Percentiles rank a stretch among this genome's conserved stretches.
phyloP scores from a whole-genome alignment of 2,329 filamentous ascomycete genomes.

The Rhynchosporium secalis region DNA sequence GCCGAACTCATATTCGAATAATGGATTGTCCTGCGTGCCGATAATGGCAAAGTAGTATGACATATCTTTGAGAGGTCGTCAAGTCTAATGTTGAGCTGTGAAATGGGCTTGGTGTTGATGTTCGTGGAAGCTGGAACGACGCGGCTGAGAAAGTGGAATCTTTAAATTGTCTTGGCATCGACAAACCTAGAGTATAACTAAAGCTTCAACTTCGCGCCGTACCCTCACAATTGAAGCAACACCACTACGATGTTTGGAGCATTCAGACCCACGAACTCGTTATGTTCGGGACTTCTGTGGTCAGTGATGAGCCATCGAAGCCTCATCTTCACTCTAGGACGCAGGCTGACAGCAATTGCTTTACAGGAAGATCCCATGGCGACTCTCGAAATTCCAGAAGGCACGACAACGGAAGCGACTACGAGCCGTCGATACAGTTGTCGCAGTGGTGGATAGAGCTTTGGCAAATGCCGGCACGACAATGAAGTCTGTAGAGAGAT shows the following conservation, averaged over 20 bases:
- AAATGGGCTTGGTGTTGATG: constrained; percentile 15
- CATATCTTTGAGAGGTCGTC: constrained; percentile 54
- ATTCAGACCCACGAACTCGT: constrained; percentile 75
- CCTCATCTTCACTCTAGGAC: not conserved
- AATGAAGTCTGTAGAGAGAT: constrained; percentile 77
- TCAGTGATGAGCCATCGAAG: constrained; percentile 42
- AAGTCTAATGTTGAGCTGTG: not conserved
- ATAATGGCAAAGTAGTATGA: constrained; percentile 99
- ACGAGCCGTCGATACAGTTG: constrained; percentile 81
- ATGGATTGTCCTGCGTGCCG: constrained; percentile 89
- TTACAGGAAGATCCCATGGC: constrained; percentile 89
- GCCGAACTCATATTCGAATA: constrained; percentile 97
- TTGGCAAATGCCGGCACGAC: constrained; percentile 71
- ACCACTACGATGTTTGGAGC: constrained; percentile 71
- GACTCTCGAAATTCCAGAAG: constrained; percentile 89
- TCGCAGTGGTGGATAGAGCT: constrained; percentile 78
- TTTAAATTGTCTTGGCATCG: constrained; percentile 30
- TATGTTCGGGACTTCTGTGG: constrained; percentile 83
- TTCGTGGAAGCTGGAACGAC: constrained; percentile 19
- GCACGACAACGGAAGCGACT: constrained; percentile 80
- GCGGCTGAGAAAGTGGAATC: constrained; percentile 33
- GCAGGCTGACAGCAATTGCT: constrained; percentile 25
- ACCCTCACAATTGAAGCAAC: constrained; percentile 10
- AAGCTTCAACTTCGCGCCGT: constrained; percentile 20
- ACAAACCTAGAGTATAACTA: constrained; percentile 28